Base-by-base conservation (phyloP, 2,329 filamentous ascomycete genomes). In the Aureobasidium zeae region DNA sequence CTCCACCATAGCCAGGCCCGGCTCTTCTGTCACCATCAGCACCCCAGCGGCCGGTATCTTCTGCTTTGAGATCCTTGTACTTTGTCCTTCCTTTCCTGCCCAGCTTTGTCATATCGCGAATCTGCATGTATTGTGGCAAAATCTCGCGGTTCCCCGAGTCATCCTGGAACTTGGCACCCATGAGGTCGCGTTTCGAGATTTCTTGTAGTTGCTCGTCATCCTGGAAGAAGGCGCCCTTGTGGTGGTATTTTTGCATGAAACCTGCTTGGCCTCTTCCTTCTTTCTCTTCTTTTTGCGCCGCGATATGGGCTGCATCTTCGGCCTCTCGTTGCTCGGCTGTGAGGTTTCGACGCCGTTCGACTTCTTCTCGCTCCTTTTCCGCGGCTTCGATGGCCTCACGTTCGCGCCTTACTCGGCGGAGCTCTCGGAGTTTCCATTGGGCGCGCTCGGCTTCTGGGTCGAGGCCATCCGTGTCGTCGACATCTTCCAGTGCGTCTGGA, bases 231-330 rank as follows among this genome's bases (percentile, higher is more conserved):
- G 91, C 91, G 36, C 91, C 91, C 66, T 88, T 89, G 71, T 98
- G 91, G 64, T 86, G 88, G 67, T 96, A 98, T 60, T 88, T 87
- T 59, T 95, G 88, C 83, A 96, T 86, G 62, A 79, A 95, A 2
- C 76, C 76, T 72, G 91, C 86, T 64, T 89, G 83, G 42, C 86
- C 86, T 48, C 82, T 81, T 38, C 71, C 49, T 55, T 85, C 84
- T 17, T 70, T 68, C 50, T 94, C 87, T 49, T 83, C 83, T 53
- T 82, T 78, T 63, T 96, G 89, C 52, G 73, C 71, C 1, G 80
- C 79, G 13, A 96, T 67, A 61, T 78, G 85, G 38, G 74, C 83
- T 31, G 79, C 76, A 62, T 98, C 91, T 61, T 98, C 91, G 46
- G 78, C 81, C 46, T 81, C 78, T 35, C 91, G 77, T 64, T 96